Percentiles rank a stretch among this genome's conserved stretches.
phyloP scores from a whole-genome alignment of 1,139 yeast genomes.

The Zygosaccharomyces pseudobailii region DNA sequence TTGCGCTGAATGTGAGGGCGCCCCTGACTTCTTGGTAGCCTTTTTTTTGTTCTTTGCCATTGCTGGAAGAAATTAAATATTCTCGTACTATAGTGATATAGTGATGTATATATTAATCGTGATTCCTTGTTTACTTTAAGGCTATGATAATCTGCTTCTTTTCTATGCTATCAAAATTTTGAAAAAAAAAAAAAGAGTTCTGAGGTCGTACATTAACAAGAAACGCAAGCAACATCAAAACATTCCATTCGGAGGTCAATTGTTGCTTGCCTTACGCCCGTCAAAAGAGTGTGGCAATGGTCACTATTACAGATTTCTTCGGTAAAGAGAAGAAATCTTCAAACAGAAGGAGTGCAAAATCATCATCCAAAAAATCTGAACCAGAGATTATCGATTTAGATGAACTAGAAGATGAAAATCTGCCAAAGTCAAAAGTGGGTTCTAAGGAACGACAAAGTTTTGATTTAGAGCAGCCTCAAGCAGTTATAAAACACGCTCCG shows the following conservation, averaged over 20 bases:
- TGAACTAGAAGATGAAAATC: slow-evolving; percentile 13
- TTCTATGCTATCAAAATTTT: neutral
- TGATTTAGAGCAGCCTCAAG: neutral
- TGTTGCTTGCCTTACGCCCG: neutral
- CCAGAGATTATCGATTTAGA: slow-evolving; percentile 26
- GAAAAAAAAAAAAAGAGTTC: neutral
- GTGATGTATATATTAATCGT: neutral
- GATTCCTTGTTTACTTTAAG: neutral
- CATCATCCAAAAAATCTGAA: slow-evolving; percentile 11
- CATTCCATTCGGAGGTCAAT: neutral
- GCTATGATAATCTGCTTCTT: neutral
- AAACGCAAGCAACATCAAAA: neutral
- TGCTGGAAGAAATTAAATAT: neutral
- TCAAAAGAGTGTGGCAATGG: slow-evolving; percentile 33
- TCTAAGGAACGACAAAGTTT: neutral
- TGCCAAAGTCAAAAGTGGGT: neutral
- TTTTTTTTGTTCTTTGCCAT: slow-evolving; percentile 34
- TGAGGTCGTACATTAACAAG: neutral
- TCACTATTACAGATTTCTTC: slow-evolving; percentile 41
- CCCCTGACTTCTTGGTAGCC: slow-evolving; percentile 17
- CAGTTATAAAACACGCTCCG: neutral
- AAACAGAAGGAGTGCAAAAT: slow-evolving; percentile 2
- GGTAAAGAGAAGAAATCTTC: slow-evolving; percentile 18
- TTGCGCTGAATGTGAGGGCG: neutral
- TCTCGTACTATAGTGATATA: neutral